Evolutionary conservation across 2,329 filamentous ascomycete genomes (phyloP), one percentile per base, ranked within the genome.

Genomic region (Claviceps pazoutovae): DNA sequence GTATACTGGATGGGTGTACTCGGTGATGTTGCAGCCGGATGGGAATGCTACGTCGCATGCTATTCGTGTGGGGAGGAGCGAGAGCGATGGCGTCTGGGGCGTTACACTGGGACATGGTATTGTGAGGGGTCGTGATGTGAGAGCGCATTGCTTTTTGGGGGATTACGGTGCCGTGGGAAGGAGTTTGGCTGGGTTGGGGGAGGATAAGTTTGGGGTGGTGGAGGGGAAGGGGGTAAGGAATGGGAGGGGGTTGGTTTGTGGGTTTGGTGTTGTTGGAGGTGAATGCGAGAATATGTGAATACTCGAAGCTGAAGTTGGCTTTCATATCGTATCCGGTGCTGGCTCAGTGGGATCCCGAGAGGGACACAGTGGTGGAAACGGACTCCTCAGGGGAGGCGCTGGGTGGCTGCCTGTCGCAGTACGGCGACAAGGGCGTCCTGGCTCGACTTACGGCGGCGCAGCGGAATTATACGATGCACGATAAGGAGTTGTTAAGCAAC

Each of bases 41-140:
- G 42, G 5, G 19, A 23, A 44, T 21, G 2, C 42, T 13, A 7
- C 8, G 42, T 72, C 74, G 0, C 78, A 83, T 57, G 74, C 76
- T 0, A 64, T 83, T 34, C 59, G 62, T 1, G 66, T 78, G 14
- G 70, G 57, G 26, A 8, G 26, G 8, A 9, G 26, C 26, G 26
- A 8, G 26, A 9, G 26, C 8, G 26, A 30, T 0, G 64, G 64
- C n/a, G 55, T 68, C 44, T 77, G 74, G 71, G 79, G 73, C 14
- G 77, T 80, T 1, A 78, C 79, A 0, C 64, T 83, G 13, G 80
- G 79, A 1, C 79, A 83, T 57, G 79, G 79, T 0, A 45, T 80
- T 19, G 60, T 64, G 2, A 51, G 54, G 1, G 64, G 59, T 0
- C 59, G 57, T 2, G 61, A 64, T 30, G 63, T 67, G 1, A 68